phyloP scores from a whole-genome alignment of 768 basidiomycete genomes.

The Lentinula edodes region DNA sequence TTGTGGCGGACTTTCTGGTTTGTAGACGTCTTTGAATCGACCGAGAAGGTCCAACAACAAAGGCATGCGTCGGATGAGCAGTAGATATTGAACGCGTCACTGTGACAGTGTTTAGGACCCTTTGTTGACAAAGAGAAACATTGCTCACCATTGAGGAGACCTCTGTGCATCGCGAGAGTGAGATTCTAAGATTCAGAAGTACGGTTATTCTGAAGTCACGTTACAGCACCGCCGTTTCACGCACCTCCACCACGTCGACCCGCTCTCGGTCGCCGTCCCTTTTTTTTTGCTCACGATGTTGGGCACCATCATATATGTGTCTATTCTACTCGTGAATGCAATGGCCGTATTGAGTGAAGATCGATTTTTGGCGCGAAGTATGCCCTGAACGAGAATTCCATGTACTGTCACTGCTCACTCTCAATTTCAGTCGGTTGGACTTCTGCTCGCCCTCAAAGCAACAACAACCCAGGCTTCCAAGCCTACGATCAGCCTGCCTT shows the following conservation, averaged over 20 bases:
- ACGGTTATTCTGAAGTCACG: conserved; percentile 10
- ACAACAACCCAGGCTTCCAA: conserved; percentile 56
- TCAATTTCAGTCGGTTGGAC: conserved; percentile 79
- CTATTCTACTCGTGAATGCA: conserved; percentile 87
- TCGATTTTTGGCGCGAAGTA: conserved; percentile 89
- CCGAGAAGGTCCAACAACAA: conserved; percentile 5
- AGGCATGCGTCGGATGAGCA: not conserved
- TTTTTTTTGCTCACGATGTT: conserved; percentile 23
- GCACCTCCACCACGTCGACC: conserved; percentile 3
- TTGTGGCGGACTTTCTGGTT: conserved; percentile 35
- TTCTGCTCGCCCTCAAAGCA: conserved; percentile 54
- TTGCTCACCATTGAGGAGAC: conserved; percentile 4
- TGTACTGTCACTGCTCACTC: conserved; percentile 9
- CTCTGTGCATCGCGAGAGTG: conserved; percentile 8
- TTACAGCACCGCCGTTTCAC: conserved; percentile 6
- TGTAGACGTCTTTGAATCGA: conserved; percentile 15
- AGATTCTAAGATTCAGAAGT: conserved; percentile 4
- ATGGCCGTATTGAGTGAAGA: conserved; percentile 96
- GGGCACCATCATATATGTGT: conserved; percentile 78
- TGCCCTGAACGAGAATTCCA: conserved; percentile 22
- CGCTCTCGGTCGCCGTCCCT: not conserved
- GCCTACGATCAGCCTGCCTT: conserved; percentile 63
- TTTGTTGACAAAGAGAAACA: not conserved
- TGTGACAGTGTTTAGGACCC: not conserved
- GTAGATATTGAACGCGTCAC: conserved; percentile 1